Conservation (phyloP, 805 yeast genomes). For the Ogataea wickerhamii region DNA sequence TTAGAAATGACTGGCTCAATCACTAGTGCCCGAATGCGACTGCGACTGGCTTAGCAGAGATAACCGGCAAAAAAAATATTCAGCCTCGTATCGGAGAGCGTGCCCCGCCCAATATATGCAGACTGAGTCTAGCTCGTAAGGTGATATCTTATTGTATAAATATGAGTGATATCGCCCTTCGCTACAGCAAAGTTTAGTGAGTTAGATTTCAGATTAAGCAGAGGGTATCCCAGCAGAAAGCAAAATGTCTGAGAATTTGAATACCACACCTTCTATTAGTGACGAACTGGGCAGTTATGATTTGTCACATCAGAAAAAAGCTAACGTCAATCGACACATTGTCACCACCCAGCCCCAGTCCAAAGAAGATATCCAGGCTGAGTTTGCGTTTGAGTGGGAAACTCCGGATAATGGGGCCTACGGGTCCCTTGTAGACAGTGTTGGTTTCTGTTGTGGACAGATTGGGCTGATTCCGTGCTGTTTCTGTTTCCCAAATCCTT, state of each 20-base stretch:
- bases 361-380: slow-evolving; percentile 21
- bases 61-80: too few relatives aligned
- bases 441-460: slow-evolving; percentile 49
- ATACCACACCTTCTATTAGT: background rate
- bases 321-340: slow-evolving; percentile 5
- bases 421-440: slow-evolving; percentile 33
- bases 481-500: slow-evolving; percentile 55
- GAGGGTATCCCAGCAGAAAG: too few relatives aligned
- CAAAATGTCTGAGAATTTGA: background rate
- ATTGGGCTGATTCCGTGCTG: slow-evolving; percentile 55
- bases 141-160: too few relatives aligned
- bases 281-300: slow-evolving; percentile 2
- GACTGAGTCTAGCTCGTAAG: too few relatives aligned
- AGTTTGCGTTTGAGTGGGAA: slow-evolving; percentile 34
- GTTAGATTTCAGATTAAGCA: too few relatives aligned
- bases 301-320: background rate
- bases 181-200: too few relatives aligned
- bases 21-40: too few relatives aligned
- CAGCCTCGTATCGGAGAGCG: too few relatives aligned
- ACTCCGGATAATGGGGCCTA: slow-evolving; percentile 34
- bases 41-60: too few relatives aligned
- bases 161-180: too few relatives aligned
- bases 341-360: slow-evolving; percentile 20
- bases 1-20: too few relatives aligned
- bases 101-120: too few relatives aligned